A percentile compares a stretch with the other conserved stretches of the same genome.
These are phyloP conservation scores for Jamesozyma piceae DNA, from an alignment of 805 yeast genomes.

Conservation along the genomic window DNA sequence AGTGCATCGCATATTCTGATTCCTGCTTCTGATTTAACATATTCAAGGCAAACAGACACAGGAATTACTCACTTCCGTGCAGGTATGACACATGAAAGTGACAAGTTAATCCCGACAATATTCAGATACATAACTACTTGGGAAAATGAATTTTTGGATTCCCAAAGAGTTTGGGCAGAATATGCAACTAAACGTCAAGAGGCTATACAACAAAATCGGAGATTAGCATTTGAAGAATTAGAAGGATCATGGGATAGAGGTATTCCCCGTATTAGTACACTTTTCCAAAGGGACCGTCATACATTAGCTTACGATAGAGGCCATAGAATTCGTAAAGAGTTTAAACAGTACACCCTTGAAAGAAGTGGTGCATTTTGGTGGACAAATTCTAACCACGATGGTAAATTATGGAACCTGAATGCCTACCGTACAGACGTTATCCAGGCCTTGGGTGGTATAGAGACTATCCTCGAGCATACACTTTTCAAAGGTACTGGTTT, in stretches of 20 bases:
- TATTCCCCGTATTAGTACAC: slow-evolving; percentile 86
- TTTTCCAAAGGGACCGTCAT: slow-evolving; percentile 91
- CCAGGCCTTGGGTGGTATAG: slow-evolving; percentile 95
- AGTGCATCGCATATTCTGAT: slow-evolving; percentile 93
- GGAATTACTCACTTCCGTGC: slow-evolving; percentile 91
- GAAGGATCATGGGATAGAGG: slow-evolving; percentile 97
- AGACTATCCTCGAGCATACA: slow-evolving; percentile 90
- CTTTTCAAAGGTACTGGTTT: slow-evolving; percentile 95
- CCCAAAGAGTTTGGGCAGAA: slow-evolving; percentile 96
- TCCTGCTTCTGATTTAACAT: slow-evolving; percentile 83
- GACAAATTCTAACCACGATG: slow-evolving; percentile 90
- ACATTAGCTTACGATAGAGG: slow-evolving; percentile 93
- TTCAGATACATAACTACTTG: slow-evolving; percentile 89
- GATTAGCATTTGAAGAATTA: slow-evolving; percentile 84
- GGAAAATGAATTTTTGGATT: slow-evolving; percentile 92
- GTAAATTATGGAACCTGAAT: slow-evolving; percentile 87
- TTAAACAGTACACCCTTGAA: slow-evolving; percentile 60
- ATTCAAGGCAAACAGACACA: slow-evolving; percentile 89
- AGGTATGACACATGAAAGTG: slow-evolving; percentile 80
- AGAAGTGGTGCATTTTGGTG: slow-evolving; percentile 92
- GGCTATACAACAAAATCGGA: slow-evolving; percentile 74
- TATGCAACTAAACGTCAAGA: slow-evolving; percentile 84
- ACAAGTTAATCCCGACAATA: slow-evolving; percentile 79
- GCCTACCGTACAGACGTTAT: slow-evolving; percentile 92
- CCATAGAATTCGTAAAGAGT: slow-evolving; percentile 72